phyloP scores from a whole-genome alignment of 2,329 filamentous ascomycete genomes.

The Emericellopsis cladophorae region DNA sequence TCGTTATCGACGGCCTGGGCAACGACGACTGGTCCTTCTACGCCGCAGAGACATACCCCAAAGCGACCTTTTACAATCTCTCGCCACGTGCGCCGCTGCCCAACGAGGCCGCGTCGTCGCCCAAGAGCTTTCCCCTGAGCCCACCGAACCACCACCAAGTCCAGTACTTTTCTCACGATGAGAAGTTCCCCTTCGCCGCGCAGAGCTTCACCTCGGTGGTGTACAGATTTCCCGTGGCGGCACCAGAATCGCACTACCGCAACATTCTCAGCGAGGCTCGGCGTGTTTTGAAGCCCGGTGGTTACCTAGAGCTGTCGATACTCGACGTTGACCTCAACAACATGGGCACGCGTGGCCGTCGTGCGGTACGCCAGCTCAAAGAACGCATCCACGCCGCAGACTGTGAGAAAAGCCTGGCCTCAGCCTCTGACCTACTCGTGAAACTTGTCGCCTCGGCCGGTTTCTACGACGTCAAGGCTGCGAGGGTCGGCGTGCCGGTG shows the following conservation, averaged over 20 bases:
- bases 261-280: slow-evolving; percentile 64
- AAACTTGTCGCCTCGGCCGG: slow-evolving; percentile 55
- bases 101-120: slow-evolving; percentile 25
- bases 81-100: slow-evolving; percentile 43
- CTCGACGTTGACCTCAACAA: slow-evolving; percentile 72
- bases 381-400: slow-evolving; percentile 52
- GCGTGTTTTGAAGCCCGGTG: slow-evolving; percentile 64
- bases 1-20: slow-evolving; percentile 75
- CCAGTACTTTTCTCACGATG: slow-evolving; percentile 47
- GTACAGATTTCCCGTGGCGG: slow-evolving; percentile 62
- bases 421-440: slow-evolving; percentile 48
- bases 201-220: slow-evolving; percentile 68
- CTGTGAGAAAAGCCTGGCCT: slow-evolving; percentile 46
- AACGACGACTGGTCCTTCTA: slow-evolving; percentile 85
- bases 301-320: slow-evolving; percentile 67
- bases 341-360: slow-evolving; percentile 61
- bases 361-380: slow-evolving; percentile 58
- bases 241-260: slow-evolving; percentile 55
- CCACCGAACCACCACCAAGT: slow-evolving; percentile 67
- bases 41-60: slow-evolving; percentile 66
- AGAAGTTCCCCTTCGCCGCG: slow-evolving; percentile 62
- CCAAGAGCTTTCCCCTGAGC: slow-evolving; percentile 37
- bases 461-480: slow-evolving; percentile 61
- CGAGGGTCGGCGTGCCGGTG: slow-evolving; percentile 66
- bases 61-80: slow-evolving; percentile 65